Evolutionary conservation across 2,329 filamentous ascomycete species (phyloP), one percentile per base, ranked within the genome.

Genomic region (Sarocladiaceae sp.): DNA sequence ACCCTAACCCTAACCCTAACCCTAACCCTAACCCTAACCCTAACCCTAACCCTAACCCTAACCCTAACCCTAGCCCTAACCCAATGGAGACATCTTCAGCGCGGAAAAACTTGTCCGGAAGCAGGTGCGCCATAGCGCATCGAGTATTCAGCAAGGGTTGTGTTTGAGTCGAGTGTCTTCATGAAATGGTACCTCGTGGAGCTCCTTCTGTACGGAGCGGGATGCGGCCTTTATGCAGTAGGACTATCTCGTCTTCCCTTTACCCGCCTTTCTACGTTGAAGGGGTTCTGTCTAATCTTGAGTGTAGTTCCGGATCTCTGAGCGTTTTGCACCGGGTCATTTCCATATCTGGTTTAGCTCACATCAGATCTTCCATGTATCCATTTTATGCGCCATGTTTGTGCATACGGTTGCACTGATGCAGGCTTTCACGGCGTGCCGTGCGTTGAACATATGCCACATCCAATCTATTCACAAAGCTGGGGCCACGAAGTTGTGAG

Each of bases 311-410:
- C 80, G 89, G 33, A 78, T 89, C 59, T 89, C 90, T 0, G 89
- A 96, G 66, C 72, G 85, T 44, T 76, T 74, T 55, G 74, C 68
- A 42, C 89, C 88, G 0, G 84, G 87, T 3, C 70, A 61, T n/a
- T 94, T 89, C 58, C 89, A 95, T 63, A 83, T 94, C 33, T 83
- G 84, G 74, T 88, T 88, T 16, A 87, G 82, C 59, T 93, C 86
- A 18, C 89, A 95, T 64, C 89, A 95, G 66, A 82, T 95, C 49
- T 95, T 96, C 61, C 89, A 95, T 65, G 69, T 91, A 31, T 70
- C 26, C 6, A 50, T 51, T 18, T 43, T 52, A 33, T 50, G 48
- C 21, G 50, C 51, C 11, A 49, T 51, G 44, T 49, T 46, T 24
- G 46, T 47, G 44, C 45, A 52, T n/a, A 45, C 45, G 20, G 45